A percentile compares a stretch with the other conserved stretches of the same genome.
Conservation (phyloP, 108 stramenopile species). For the Fragilariopsis cylindrus region DNA sequence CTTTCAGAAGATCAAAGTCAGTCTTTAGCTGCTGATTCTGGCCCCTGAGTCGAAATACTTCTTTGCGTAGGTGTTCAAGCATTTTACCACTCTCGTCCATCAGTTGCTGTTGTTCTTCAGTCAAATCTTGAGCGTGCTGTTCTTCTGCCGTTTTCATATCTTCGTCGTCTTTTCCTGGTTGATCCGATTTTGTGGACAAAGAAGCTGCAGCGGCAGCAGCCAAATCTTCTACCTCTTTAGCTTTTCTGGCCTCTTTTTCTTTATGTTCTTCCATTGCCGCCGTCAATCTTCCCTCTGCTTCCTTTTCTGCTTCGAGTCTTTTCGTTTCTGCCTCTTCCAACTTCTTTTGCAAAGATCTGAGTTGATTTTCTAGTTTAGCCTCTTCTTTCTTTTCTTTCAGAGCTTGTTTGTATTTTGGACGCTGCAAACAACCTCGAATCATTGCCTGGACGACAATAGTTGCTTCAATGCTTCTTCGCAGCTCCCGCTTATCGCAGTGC, state of each 20-base stretch:
- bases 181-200: constrained; percentile 19
- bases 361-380: constrained; percentile 73
- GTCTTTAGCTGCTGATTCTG: constrained; percentile 55
- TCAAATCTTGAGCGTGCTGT: constrained; percentile 14
- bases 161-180: constrained; percentile 24
- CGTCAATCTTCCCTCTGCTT: constrained; percentile 45
- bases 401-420: constrained; percentile 50
- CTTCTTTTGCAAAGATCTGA: constrained; percentile 55
- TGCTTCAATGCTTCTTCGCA: constrained; percentile 19
- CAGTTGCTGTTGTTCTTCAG: constrained; percentile 54
- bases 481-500: neutral
- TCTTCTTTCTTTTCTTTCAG: constrained; percentile 58
- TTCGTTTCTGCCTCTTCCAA: constrained; percentile 66
- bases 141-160: neutral
- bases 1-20: constrained; percentile 68
- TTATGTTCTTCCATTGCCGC: constrained; percentile 43
- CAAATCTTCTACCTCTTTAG: constrained; percentile 12
- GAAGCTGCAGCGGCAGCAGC: neutral
- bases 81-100: constrained; percentile 80
- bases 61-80: constrained; percentile 71
- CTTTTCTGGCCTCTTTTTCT: constrained; percentile 29
- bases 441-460: constrained; percentile 62
- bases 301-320: constrained; percentile 52
- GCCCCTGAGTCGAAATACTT: constrained; percentile 58
- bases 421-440: constrained; percentile 58